Base-by-base conservation (phyloP, 169 alveolate genomes). In the Perkinsus chesapeaki region DNA sequence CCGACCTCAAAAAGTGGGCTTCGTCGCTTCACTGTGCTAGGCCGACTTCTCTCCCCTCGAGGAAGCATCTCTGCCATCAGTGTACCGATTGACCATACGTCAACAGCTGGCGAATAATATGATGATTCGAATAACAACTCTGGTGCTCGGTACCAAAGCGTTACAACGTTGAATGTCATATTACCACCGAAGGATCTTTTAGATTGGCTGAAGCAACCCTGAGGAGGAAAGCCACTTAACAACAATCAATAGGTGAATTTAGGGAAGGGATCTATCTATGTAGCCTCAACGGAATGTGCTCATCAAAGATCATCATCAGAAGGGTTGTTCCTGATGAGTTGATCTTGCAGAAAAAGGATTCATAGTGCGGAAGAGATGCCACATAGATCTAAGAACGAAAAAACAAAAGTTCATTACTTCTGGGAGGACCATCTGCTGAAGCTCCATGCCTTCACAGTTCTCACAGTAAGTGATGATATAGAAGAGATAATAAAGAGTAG, bases 111-210 rank as follows among this genome's bases (percentile, higher is more conserved):
- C 23, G 99, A 96, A 94, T 99, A 99, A 92, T 97, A 95, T 92
- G 97, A 96, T 91, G 97, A 97, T 0, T 99, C 99, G 92, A 98
- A 96, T 91, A 99, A 96, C 36, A 99, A 96, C 95, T 99, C 99
- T 39, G 99, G 99, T 7, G 99, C 99, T 72, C 99, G 94, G 95
- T 98, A 98, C 99, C 99, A 98, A 48, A 98, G 97, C 39, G 99
- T 98, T 39, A 98, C 98, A 9, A 98, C 98, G 94, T 98, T 99
- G 93, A 98, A 98, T 48, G 99, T 98, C 91, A 97, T 97, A 39
- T 99, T 98, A 7, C 82, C 82, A 0, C 82, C 82, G 82, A 93
- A 60, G 3, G 82, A 60, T 23, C 82, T 27, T 34, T 60, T 60
- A 1, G 82, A 60, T 34, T 60, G 82, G 31, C 82, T 23, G 82